A percentile compares a stretch with the other conserved stretches of the same genome.
Evolutionary conservation across 345 rosid species (phyloP).

Genomic region (Reutealis trisperma): DNA sequence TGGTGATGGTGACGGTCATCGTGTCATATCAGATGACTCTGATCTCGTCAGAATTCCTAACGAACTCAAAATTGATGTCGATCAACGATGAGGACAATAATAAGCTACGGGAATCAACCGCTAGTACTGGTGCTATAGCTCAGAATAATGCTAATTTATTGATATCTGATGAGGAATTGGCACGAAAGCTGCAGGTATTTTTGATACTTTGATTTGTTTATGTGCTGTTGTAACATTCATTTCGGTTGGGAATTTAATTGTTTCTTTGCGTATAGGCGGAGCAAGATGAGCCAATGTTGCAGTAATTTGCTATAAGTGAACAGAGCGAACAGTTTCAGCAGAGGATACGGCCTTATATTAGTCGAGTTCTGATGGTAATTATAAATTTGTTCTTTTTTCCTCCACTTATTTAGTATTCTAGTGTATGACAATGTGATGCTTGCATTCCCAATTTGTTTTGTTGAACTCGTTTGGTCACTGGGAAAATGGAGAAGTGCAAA

Average conservation of each 20-base stretch:
- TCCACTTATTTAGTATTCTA: no score
- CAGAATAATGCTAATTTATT: slow-evolving; percentile 29
- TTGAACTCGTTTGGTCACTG: slow-evolving; percentile 3
- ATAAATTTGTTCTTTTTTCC: neutral
- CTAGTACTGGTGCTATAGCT: slow-evolving; percentile 6
- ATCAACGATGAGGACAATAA: slow-evolving; percentile 35
- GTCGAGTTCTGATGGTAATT: slow-evolving; percentile 65
- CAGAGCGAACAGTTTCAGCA: slow-evolving; percentile 38
- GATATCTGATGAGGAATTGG: slow-evolving; percentile 77
- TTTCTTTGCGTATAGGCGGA: slow-evolving; percentile 53
- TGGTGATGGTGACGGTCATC: no score
- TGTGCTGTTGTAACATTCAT: neutral
- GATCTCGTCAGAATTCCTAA: slow-evolving; percentile 51
- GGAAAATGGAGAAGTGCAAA: neutral
- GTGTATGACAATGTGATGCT: neutral
- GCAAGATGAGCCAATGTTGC: slow-evolving; percentile 78
- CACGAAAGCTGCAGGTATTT: slow-evolving; percentile 70
- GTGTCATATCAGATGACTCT: slow-evolving; percentile 53
- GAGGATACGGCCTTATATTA: slow-evolving; percentile 51
- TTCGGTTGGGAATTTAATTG: neutral
- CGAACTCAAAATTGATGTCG: slow-evolving; percentile 56
- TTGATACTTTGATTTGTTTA: neutral
- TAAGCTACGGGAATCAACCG: slow-evolving; percentile 23
- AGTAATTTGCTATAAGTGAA: slow-evolving; percentile 46
- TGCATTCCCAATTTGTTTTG: neutral